A percentile compares a stretch with the other conserved stretches of the same genome.
Conservation (phyloP, 108 stramenopile species). For the Skeletonema tropicum region DNA sequence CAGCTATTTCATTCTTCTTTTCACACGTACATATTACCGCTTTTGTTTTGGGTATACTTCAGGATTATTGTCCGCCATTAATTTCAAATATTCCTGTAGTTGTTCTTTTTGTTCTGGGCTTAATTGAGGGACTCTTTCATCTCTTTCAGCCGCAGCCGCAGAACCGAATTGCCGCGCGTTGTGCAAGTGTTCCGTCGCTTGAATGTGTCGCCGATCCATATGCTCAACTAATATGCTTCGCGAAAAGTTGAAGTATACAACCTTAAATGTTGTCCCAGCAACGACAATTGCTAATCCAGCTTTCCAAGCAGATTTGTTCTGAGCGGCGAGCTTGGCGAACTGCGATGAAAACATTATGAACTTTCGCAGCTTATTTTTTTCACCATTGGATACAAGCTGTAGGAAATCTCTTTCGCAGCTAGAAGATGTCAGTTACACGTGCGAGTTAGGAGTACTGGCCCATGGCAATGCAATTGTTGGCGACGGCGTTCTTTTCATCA, state of each 20-base stretch:
- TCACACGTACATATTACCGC: neutral
- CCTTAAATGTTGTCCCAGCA: constrained; percentile 60
- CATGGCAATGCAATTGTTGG: no score
- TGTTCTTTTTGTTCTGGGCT: constrained; percentile 66
- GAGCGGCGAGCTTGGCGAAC: constrained; percentile 14
- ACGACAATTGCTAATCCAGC: constrained; percentile 48
- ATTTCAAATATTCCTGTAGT: constrained; percentile 63
- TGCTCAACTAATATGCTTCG: constrained; percentile 59
- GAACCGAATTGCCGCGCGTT: constrained; percentile 64
- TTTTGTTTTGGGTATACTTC: constrained; percentile 36
- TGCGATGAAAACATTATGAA: constrained; percentile 32
- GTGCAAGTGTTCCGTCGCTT: constrained; percentile 63
- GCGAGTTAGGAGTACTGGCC: no score
- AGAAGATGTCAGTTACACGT: no score
- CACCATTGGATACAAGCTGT: neutral
- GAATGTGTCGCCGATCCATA: constrained; percentile 55
- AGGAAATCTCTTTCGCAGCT: no score
- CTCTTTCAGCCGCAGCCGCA: constrained; percentile 58
- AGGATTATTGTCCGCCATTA: constrained; percentile 61
- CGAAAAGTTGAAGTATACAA: constrained; percentile 66
- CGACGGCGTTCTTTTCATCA: no score
- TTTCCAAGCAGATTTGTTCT: constrained; percentile 40
- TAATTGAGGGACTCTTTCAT: constrained; percentile 56
- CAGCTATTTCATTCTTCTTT: neutral
- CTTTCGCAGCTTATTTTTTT: neutral